These are phyloP conservation scores for Lichina pygmaea DNA, from an alignment of 495 filamentous ascomycete genomes.

Conservation along the genomic window DNA sequence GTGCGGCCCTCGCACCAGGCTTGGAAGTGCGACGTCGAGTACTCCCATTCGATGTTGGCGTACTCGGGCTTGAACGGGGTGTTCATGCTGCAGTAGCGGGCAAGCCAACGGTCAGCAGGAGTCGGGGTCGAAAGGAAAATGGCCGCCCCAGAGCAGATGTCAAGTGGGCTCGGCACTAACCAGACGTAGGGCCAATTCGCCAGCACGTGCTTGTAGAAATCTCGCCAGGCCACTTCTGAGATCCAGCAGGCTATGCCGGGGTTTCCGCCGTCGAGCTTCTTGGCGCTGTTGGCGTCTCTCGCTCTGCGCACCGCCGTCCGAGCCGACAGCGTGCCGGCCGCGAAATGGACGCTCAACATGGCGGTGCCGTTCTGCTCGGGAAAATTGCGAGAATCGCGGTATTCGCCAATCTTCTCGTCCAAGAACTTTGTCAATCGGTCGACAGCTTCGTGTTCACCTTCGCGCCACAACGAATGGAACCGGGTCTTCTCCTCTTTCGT, in stretches of 20 bases:
- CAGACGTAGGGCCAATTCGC: conserved; percentile 74
- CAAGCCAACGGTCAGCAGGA: background rate
- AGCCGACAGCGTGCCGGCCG: conserved; percentile 49
- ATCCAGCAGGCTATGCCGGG: conserved; percentile 54
- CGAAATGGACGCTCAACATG: conserved; percentile 53
- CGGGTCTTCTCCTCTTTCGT: conserved; percentile 27
- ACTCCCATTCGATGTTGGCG: conserved; percentile 62
- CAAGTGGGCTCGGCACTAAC: conserved; percentile 14
- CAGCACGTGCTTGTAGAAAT: conserved; percentile 80
- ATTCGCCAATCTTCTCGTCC: conserved; percentile 30
- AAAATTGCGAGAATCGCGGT: conserved; percentile 33
- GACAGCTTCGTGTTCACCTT: conserved; percentile 52
- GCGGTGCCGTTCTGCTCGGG: conserved; percentile 36
- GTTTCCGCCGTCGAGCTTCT: conserved; percentile 40
- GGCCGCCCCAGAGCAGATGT: background rate
- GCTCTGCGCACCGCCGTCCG: conserved; percentile 46
- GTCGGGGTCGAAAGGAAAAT: too few species aligned
- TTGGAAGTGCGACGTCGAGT: conserved; percentile 33
- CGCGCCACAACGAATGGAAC: conserved; percentile 38
- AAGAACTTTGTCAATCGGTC: conserved; percentile 43
- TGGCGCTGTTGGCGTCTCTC: conserved; percentile 35
- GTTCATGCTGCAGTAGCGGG: conserved; percentile 36
- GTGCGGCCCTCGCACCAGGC: conserved; percentile 58
- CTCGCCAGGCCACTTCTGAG: conserved; percentile 69
- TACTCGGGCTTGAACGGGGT: conserved; percentile 82